Conservation (phyloP, 2,329 filamentous ascomycete species). For the Raffaelea deltoideospora region DNA sequence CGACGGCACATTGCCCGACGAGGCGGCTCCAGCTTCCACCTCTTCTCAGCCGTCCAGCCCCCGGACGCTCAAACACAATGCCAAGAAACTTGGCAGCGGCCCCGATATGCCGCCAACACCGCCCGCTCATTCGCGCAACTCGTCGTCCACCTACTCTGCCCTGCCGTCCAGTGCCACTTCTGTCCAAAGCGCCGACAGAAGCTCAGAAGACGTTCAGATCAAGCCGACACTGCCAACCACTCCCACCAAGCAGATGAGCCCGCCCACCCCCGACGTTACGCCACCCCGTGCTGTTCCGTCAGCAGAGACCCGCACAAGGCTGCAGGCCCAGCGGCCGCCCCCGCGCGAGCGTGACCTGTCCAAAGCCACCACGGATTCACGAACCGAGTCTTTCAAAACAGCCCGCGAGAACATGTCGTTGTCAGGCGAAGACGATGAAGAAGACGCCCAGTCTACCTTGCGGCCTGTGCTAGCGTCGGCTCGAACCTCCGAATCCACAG, state of each 20-base stretch:
- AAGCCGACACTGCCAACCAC: slow-evolving; percentile 32
- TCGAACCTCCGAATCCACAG: slow-evolving; percentile 29
- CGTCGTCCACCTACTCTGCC: slow-evolving; percentile 34
- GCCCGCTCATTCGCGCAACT: slow-evolving; percentile 42
- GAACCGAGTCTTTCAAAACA: slow-evolving; percentile 56
- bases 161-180: slow-evolving; percentile 25
- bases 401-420: slow-evolving; percentile 45
- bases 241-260: slow-evolving; percentile 49
- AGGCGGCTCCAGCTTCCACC: slow-evolving; percentile 8
- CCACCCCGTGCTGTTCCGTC: slow-evolving; percentile 37
- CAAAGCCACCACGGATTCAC: slow-evolving; percentile 42
- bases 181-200: slow-evolving; percentile 21
- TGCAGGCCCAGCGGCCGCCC: slow-evolving; percentile 24
- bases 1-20: slow-evolving; percentile 13
- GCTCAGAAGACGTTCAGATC: slow-evolving; percentile 20
- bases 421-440: slow-evolving; percentile 44
- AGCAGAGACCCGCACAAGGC: slow-evolving; percentile 18
- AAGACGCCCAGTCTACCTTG: slow-evolving; percentile 27
- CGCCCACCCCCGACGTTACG: slow-evolving; percentile 62
- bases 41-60: slow-evolving; percentile 23
- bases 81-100: slow-evolving; percentile 25
- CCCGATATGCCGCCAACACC: slow-evolving; percentile 47
- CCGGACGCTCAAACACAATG: slow-evolving; percentile 25
- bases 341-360: slow-evolving; percentile 33
- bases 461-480: slow-evolving; percentile 32